Evolutionary conservation across 345 rosid genomes (phyloP).

Genomic region (Eucalyptus urophylla): DNA sequence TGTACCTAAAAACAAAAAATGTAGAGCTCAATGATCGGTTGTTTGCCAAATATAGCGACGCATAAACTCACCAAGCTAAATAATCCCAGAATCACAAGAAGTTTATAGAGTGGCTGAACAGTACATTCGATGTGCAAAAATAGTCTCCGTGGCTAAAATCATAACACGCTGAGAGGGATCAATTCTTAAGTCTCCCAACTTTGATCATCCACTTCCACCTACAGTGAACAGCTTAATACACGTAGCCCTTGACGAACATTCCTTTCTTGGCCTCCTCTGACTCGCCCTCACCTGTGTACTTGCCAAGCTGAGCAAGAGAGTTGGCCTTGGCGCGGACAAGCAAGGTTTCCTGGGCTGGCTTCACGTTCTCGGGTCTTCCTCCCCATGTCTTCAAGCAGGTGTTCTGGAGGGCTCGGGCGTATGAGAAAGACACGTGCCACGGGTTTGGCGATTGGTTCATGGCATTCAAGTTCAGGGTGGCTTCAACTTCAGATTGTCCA

Average conservation of each 20-base stretch:
- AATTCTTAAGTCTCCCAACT: neutral
- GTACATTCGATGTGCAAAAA: neutral
- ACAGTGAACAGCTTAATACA: neutral
- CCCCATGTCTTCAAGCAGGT: conserved; percentile 9
- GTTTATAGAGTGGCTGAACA: neutral
- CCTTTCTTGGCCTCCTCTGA: conserved; percentile 8
- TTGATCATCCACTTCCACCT: neutral
- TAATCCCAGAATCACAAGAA: neutral
- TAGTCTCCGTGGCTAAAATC: neutral
- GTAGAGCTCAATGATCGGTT: neutral
- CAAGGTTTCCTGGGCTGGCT: neutral
- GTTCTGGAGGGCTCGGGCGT: conserved; percentile 4
- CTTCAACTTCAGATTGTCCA: conserved; percentile 6
- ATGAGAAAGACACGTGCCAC: conserved; percentile 7
- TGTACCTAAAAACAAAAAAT: neutral
- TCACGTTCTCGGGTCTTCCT: conserved; percentile 1
- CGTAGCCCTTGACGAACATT: conserved; percentile 6
- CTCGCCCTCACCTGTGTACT: conserved; percentile 4
- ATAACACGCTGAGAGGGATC: neutral
- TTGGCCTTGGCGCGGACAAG: conserved; percentile 2
- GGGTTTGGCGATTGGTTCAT: conserved; percentile 6
- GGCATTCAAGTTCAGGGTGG: conserved; percentile 5
- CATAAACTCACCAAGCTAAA: neutral
- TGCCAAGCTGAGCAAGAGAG: conserved; percentile 6
- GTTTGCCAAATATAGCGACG: neutral